Base-by-base conservation (phyloP, 768 basidiomycete species). In the Holtermannia corniformis region DNA sequence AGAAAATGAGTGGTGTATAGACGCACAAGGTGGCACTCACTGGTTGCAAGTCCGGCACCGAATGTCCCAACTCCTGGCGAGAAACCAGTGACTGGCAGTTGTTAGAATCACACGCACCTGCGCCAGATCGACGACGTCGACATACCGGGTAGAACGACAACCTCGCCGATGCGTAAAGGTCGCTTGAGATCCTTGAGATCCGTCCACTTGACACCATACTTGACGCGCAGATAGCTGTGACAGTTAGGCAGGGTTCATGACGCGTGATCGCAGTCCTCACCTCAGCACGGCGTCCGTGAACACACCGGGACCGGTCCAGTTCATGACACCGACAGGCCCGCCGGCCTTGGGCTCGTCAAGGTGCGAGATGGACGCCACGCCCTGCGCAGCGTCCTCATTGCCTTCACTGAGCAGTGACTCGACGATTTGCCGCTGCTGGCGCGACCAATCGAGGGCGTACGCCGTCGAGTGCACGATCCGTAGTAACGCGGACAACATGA, bases 221-320 rank as follows among this genome's bases (percentile, higher is more conserved):
- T 62, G 16, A 70, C 65, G 10, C 57, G 41, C 0, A 75, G 58
- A 59, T 75, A 72, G 28, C 64, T 61, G 41, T 13, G 21, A n/a
- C 21, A 21, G n/a, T 22, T 16, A 20, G 16, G n/a, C n/a, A n/a
- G n/a, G n/a, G n/a, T n/a, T n/a, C 7, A 20, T 19, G 14, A 23
- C 13, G 3, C 16, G 24, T 12, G 16, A 23, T 20, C 11, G 4
- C 26, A 44, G 10, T 26, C 42, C 61, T 49, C 47, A 75, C 50
- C 68, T 67, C 49, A 75, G 52, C 3, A 74, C 74, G 1, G 72
- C 57, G 57, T 76, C 74, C 14, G 74, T 74, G 64, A 65, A 70
- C 5, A 69, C 60, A 2, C 62, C 74, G 21, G 73, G 73, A 32
- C 76, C 76, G 0, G 76, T 77, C 70, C 73, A 72, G 45, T 70